Evolutionary conservation across 164 flowering plant species (phyloP).

Genomic region (Stephania japonica): DNA sequence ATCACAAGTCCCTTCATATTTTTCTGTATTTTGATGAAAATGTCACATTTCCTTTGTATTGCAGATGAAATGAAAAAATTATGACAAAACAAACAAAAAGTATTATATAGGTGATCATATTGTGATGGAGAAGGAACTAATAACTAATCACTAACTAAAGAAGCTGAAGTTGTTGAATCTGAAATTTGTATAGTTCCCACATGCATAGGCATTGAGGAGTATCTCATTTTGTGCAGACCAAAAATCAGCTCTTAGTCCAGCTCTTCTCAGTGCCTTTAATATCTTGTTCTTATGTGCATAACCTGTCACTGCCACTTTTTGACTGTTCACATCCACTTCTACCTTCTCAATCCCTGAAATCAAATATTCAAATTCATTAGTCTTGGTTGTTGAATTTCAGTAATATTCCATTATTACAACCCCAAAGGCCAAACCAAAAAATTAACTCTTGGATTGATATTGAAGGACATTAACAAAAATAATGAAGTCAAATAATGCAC

Average conservation of each 20-base stretch:
- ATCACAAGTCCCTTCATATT: background rate
- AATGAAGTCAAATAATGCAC: background rate
- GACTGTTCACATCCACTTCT: constrained; percentile 50
- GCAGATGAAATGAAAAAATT: background rate
- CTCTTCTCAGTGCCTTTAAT: constrained; percentile 50
- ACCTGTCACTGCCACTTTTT: constrained; percentile 56
- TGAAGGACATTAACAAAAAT: too few relatives aligned
- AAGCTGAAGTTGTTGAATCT: constrained; percentile 44
- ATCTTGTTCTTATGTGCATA: constrained; percentile 52
- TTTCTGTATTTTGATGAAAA: background rate
- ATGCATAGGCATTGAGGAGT: constrained; percentile 49
- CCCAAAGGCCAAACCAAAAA: too few relatives aligned
- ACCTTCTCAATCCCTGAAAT: constrained; percentile 58
- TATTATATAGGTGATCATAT: background rate
- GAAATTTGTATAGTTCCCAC: constrained; percentile 22
- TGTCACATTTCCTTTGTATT: background rate
- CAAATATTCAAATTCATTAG: background rate
- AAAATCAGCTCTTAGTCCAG: constrained; percentile 58
- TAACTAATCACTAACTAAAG: constrained; percentile 24
- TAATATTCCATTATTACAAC: too few relatives aligned
- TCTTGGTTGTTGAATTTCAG: too few relatives aligned
- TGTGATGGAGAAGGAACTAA: background rate
- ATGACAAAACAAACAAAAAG: background rate
- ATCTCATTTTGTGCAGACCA: constrained; percentile 61
- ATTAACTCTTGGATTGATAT: too few relatives aligned